Evolutionary conservation across 2,329 filamentous ascomycete species (phyloP), one percentile per base, ranked within the genome.

Genomic region (Fusarium sororula): DNA sequence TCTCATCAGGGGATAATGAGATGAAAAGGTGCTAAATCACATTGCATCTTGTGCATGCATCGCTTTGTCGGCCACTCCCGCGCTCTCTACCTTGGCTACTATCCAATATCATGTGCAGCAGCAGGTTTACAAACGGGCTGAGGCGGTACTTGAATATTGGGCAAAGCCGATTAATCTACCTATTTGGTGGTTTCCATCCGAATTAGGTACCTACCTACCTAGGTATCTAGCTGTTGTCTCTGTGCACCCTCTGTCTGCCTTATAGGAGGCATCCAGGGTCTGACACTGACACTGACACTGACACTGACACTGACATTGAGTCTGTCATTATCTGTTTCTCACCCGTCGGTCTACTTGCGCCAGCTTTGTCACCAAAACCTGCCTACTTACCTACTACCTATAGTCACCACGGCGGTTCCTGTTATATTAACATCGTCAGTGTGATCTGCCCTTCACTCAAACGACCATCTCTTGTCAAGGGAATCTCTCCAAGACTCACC

Each of bases 31-130:
- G 68, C 75, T 68, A 69, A 66, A 77, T 77, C 73, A 67, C 65
- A 74, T 53, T 63, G 45, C 28, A 61, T 78, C 73, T 76, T 70
- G 75, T 76, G 67, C 71, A 72, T 73, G 67, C 71, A 72, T 73
- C 58, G 63, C 58, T 58, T 57, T 56, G 59, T 77, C 65, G 73
- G 73, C 67, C 73, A 72, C 73, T 74, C 74, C 75, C 75, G 76
- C 69, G 53, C 65, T 62, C 51, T 74, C 62, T 26, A 68, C 64
- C 42, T 47, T 28, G 9, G 18, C 24, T 28, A 14, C 44, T 28
- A 47, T 30, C 26, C 45, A 48, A 38, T 51, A 68, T 68, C 48
- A 70, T 74, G 38, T 50, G 45, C 45, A 63, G 60, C 72, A 72
- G 61, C 14, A 35, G 32, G 32, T 53, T 58, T 67, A 53, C 55